Conservation (phyloP, 2,329 filamentous ascomycete genomes). For the Monilinia polystroma region DNA sequence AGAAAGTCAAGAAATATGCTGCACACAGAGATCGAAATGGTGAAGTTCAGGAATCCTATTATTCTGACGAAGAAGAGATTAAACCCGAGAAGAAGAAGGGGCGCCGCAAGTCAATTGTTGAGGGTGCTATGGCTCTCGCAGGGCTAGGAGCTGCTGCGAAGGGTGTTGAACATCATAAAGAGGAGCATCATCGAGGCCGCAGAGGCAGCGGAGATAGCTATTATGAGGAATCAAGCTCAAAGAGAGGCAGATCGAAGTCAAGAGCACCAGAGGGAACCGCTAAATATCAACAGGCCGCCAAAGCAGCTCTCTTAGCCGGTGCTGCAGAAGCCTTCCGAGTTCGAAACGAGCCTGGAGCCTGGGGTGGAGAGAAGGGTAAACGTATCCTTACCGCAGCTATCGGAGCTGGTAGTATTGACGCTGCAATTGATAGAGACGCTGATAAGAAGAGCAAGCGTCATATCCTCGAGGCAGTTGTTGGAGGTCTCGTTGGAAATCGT, state of each 20-base stretch:
- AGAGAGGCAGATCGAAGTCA: conserved; percentile 52
- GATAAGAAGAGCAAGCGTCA: conserved; percentile 77
- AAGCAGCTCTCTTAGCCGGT: conserved; percentile 85
- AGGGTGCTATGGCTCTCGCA: conserved; percentile 61
- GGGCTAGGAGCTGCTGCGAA: conserved; percentile 59
- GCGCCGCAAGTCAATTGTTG: conserved; percentile 63
- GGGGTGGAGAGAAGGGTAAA: conserved; percentile 89
- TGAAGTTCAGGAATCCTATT: conserved; percentile 54
- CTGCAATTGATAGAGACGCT: conserved; percentile 64
- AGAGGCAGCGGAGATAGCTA: conserved; percentile 44
- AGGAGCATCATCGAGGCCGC: conserved; percentile 38
- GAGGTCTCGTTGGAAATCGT: conserved; percentile 82
- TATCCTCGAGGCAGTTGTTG: conserved; percentile 81
- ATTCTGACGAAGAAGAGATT: conserved; percentile 53
- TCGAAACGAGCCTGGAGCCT: conserved; percentile 82
- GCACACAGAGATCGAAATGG: conserved; percentile 56
- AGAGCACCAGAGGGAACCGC: conserved; percentile 52
- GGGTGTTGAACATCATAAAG: conserved; percentile 36
- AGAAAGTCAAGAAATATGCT: conserved; percentile 53
- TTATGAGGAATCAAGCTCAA: conserved; percentile 50
- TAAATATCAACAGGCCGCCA: conserved; percentile 81
- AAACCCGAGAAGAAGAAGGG: conserved; percentile 50
- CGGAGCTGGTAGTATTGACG: conserved; percentile 83
- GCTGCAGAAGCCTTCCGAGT: conserved; percentile 90
- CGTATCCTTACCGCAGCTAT: conserved; percentile 84